A percentile compares a stretch with the other conserved stretches of the same genome.
phyloP scores from a whole-genome alignment of 73 alveolate species.

The Blepharisma stoltei region DNA sequence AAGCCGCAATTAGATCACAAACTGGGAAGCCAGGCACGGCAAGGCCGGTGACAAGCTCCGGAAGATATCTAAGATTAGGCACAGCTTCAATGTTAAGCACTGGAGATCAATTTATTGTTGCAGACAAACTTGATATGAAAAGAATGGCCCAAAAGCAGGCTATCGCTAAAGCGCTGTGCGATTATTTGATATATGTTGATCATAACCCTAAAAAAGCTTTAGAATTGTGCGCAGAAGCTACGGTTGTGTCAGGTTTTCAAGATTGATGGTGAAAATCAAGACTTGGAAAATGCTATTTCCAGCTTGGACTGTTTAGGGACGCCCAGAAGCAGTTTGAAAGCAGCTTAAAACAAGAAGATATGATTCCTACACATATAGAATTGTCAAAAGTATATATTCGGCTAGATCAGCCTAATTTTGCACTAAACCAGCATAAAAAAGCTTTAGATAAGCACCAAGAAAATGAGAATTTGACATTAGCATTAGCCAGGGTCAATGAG shows the following conservation, averaged over 20 bases:
- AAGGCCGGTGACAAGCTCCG: slow-evolving; percentile 58
- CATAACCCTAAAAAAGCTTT: slow-evolving; percentile 93
- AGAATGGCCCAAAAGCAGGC: slow-evolving; percentile 85
- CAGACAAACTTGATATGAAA: slow-evolving; percentile 90
- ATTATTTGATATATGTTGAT: slow-evolving; percentile 94
- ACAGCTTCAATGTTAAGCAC: slow-evolving; percentile 94
- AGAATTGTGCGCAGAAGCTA: slow-evolving; percentile 95
- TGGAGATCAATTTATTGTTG: slow-evolving; percentile 84
- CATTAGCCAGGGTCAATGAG: slow-evolving; percentile 93
- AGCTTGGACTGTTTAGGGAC: slow-evolving; percentile 96
- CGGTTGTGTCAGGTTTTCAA: slow-evolving; percentile 66
- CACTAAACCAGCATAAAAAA: slow-evolving; percentile 79
- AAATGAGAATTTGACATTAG: slow-evolving; percentile 76
- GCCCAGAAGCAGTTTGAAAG: slow-evolving; percentile 96
- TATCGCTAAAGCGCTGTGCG: slow-evolving; percentile 93
- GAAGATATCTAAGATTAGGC: slow-evolving; percentile 88
- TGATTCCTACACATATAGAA: slow-evolving; percentile 83
- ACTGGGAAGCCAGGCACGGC: slow-evolving; percentile 61
- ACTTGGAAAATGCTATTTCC: slow-evolving; percentile 95
- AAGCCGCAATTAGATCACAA: slow-evolving; percentile 11
- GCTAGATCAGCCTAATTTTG: slow-evolving; percentile 92
- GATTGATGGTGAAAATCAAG: slow-evolving; percentile 99
- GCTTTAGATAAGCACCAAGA: slow-evolving; percentile 72
- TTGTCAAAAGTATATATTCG: slow-evolving; percentile 85
- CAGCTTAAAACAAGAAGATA: slow-evolving; percentile 84